Base-by-base conservation (phyloP, 768 basidiomycete genomes). In the Gelatoporia subvermispora region DNA sequence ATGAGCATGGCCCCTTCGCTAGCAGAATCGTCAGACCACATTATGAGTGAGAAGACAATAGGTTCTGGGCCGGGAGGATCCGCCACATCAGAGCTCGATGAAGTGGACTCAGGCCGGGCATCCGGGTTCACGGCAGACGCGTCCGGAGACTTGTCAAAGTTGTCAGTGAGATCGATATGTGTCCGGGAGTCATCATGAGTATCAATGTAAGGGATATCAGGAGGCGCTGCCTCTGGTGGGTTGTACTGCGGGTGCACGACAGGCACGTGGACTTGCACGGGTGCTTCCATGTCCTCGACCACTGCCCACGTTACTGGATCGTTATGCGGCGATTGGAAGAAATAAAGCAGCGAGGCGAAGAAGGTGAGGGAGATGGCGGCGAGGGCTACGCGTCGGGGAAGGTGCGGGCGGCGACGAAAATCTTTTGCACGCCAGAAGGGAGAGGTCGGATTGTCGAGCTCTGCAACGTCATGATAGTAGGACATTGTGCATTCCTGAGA, bases 11-110 rank as follows among this genome's bases (percentile, higher is more conserved):
- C 68, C 4, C 71, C 73, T 55, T 76, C 74, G 15, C 60, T 52
- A 1, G 73, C 73, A 25, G 74, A 70, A 45, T 62, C 52, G 43
- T 67, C 65, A 5, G 70, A 72, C 65, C 71, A 74, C 64, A 73
- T 72, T 43, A 76, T 68, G 37, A 74, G 60, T 3, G 69, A 61
- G 46, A 74, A 76, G 1, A 66, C 65, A 22, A 72, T 59, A n/a
- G 74, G 66, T 18, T 70, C 67, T 8, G 24, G 24, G 18, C 28
- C 17, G 17, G 39, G 43, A 48, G 45, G 28, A 35, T 3, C 24
- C 40, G 15, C 41, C 35, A n/a, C 43, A 4, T 41, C n/a, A n/a
- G n/a, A n/a, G n/a, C n/a, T n/a, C n/a, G n/a, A n/a, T n/a, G n/a
- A n/a, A n/a, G 45, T 8, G 21, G 22, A 16, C 20, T 36, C 4